A percentile compares a stretch with the other conserved stretches of the same genome.
Conservation (phyloP, 108 stramenopile genomes). For the Nitzschia sp. region DNA sequence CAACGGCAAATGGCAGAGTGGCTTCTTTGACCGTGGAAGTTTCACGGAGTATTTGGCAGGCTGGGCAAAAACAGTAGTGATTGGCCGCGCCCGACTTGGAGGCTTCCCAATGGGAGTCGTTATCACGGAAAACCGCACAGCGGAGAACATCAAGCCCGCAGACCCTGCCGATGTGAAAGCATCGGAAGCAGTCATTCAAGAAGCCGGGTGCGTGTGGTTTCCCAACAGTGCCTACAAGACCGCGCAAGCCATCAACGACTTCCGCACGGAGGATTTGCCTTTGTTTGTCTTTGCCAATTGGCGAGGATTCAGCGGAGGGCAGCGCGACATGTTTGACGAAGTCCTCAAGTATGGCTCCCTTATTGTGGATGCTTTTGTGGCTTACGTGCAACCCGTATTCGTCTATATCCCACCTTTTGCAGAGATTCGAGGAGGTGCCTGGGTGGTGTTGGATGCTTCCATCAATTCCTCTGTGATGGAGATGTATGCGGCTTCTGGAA, state of each 20-base stretch:
- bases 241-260: constrained; percentile 98
- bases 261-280: constrained; percentile 96
- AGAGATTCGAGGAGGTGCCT: constrained; percentile 98
- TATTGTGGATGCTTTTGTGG: constrained; percentile 98
- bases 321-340: constrained; percentile 99
- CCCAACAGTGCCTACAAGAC: constrained; percentile 99
- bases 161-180: constrained; percentile 97
- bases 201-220: constrained; percentile 99
- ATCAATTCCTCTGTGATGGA: constrained; percentile 98
- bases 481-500: constrained; percentile 92
- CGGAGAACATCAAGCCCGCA: constrained; percentile 93
- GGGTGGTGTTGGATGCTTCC: constrained; percentile 99
- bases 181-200: constrained; percentile 88
- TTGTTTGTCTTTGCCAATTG: constrained; percentile 99
- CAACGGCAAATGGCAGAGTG: constrained; percentile 82
- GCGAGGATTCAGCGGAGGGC: constrained; percentile 99
- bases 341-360: constrained; percentile 98
- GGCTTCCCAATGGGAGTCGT: constrained; percentile 98
- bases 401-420: constrained; percentile 99
- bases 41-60: constrained; percentile 96
- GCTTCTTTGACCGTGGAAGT: constrained; percentile 97
- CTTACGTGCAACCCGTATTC: constrained; percentile 97
- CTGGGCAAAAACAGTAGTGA: constrained; percentile 98
- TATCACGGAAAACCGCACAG: constrained; percentile 94
- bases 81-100: constrained; percentile 96